Percentiles rank a stretch among this genome's conserved stretches.
phyloP scores from a whole-genome alignment of 1,284 basidiomycete species.

The Boletus sp. region DNA sequence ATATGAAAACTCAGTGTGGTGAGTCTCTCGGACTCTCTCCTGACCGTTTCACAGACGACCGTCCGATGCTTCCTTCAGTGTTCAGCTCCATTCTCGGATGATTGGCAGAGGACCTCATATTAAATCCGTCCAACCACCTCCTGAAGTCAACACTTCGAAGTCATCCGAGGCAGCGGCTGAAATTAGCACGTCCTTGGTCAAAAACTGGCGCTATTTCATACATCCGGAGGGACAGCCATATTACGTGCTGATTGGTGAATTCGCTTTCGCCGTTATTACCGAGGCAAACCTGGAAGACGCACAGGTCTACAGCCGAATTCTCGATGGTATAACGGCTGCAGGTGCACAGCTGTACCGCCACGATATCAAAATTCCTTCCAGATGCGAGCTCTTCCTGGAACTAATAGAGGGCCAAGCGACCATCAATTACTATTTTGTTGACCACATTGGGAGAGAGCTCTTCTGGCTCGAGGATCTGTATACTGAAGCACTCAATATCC shows the following conservation, averaged over 20 bases:
- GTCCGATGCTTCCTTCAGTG: conserved; percentile 15
- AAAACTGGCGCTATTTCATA: conserved; percentile 44
- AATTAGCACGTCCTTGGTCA: conserved; percentile 6
- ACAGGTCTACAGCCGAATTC: conserved; percentile 39
- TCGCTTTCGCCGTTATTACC: conserved; percentile 46
- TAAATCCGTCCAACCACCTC: conserved; percentile 8
- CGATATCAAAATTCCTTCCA: conserved; percentile 38
- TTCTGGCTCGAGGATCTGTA: conserved; percentile 55
- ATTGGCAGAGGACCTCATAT: conserved; percentile 19
- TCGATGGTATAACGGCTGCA: conserved; percentile 38
- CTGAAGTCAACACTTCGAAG: not conserved
- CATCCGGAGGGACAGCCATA: conserved; percentile 62
- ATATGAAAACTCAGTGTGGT: conserved; percentile 19
- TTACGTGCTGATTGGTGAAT: conserved; percentile 38
- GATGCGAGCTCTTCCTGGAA: conserved; percentile 56
- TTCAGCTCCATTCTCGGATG: conserved; percentile 10
- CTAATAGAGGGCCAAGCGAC: conserved; percentile 40
- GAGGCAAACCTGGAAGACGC: conserved; percentile 48
- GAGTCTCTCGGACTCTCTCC: not conserved
- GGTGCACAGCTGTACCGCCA: conserved; percentile 35
- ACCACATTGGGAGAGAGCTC: conserved; percentile 46
- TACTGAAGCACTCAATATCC: conserved; percentile 47
- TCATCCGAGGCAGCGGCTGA: not conserved
- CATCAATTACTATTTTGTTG: conserved; percentile 60
- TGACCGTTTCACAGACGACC: too few relatives aligned